Percentiles rank a stretch among this genome's conserved stretches.
Evolutionary conservation across 75 land plant species (phyloP).

Genomic region (Larix kaempferi): DNA sequence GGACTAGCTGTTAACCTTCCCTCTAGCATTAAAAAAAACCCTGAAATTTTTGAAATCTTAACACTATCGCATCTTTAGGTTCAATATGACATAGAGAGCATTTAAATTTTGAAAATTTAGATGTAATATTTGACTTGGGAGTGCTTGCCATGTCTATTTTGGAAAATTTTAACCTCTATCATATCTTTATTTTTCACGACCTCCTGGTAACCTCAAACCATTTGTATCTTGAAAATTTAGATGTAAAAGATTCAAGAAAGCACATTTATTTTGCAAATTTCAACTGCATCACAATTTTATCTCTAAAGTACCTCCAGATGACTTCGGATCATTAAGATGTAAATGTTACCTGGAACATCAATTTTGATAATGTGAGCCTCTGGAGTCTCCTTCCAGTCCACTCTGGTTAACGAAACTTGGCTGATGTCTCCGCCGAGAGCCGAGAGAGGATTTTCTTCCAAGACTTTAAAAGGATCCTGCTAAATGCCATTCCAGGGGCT

Average conservation of each 20-base stretch:
- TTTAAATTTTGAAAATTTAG: no score
- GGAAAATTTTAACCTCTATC: no score
- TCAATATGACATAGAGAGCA: no score
- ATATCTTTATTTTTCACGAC: no score
- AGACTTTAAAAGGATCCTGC: neutral
- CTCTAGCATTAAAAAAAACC: no score
- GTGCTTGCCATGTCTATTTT: no score
- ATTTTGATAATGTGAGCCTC: constrained; percentile 36
- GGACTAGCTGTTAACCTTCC: no score
- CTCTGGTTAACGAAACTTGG: constrained; percentile 8
- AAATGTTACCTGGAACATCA: constrained; percentile 40
- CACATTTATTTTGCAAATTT: neutral
- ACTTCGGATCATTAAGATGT: neutral
- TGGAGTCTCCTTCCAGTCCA: constrained; percentile 53
- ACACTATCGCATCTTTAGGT: neutral
- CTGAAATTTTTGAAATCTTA: no score
- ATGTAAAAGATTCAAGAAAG: neutral
- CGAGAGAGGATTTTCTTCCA: constrained; percentile 4
- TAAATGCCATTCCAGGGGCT: neutral
- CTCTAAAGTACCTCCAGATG: neutral
- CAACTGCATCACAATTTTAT: neutral
- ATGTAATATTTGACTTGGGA: no score
- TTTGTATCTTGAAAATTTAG: neutral
- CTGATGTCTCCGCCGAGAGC: neutral
- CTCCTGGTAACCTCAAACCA: neutral